Evolutionary conservation across 2,329 filamentous ascomycete genomes (phyloP).

Genomic region (Penicillium frequentans): DNA sequence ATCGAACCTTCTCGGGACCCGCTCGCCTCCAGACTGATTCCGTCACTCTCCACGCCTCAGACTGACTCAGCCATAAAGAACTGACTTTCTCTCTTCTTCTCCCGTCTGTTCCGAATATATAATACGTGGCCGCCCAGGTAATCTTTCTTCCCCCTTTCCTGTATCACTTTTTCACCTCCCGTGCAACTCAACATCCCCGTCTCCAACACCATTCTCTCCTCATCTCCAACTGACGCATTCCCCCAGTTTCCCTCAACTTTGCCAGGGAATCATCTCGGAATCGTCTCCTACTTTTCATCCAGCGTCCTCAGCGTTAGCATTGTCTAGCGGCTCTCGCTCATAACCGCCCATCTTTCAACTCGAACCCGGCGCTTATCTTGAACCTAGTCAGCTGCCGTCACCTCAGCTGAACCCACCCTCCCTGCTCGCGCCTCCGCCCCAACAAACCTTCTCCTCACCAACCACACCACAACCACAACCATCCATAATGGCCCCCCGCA

Average conservation of each 20-base stretch:
- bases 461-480: conserved; percentile 3
- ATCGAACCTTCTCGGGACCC: conserved; percentile 24
- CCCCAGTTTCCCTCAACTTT: background rate
- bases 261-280: background rate
- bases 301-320: background rate
- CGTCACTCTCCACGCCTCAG: conserved; percentile 24
- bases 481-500: conserved; percentile 48
- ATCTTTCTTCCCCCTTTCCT: conserved; percentile 4
- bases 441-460: background rate
- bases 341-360: background rate
- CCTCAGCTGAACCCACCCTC: background rate
- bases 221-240: background rate
- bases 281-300: background rate
- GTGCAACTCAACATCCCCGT: conserved; percentile 5
- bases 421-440: background rate
- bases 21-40: conserved; percentile 23
- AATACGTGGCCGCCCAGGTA: conserved; percentile 7
- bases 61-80: conserved; percentile 21
- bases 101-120: conserved; percentile 29
- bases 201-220: conserved; percentile 7
- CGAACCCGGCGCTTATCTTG: conserved; percentile 20
- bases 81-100: conserved; percentile 16
- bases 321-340: background rate
- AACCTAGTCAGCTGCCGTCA: background rate
- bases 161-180: background rate